A percentile compares a stretch with the other conserved stretches of the same genome.
Evolutionary conservation across 2,329 filamentous ascomycete genomes (phyloP).

Genomic region (Talaromyces sp.): DNA sequence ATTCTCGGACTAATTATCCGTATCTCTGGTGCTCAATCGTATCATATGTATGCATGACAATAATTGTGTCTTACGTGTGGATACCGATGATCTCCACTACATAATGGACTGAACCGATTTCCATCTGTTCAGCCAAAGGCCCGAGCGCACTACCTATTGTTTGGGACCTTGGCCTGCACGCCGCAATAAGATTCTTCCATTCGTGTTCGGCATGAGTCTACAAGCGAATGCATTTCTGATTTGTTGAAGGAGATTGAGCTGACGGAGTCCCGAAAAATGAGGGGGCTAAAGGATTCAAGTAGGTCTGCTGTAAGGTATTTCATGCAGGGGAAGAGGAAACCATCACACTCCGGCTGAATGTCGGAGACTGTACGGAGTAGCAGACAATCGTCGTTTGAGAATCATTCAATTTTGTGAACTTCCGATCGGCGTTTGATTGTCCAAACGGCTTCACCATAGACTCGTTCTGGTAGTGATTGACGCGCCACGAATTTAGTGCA

Average conservation of each 20-base stretch:
- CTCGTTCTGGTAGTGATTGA: constrained; percentile 1
- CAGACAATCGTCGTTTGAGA: background rate
- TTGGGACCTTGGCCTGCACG: background rate
- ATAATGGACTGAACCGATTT: background rate
- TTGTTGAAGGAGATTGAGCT: too few species aligned
- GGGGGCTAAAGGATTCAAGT: too few species aligned
- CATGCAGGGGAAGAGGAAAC: too few species aligned
- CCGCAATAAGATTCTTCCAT: background rate
- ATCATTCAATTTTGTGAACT: background rate
- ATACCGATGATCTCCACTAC: background rate
- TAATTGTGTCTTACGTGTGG: background rate
- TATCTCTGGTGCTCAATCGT: too few species aligned
- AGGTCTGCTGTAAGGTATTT: too few species aligned
- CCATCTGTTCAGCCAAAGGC: constrained; percentile 1
- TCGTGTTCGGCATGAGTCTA: background rate
- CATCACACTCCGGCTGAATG: background rate
- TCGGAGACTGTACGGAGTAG: too few species aligned
- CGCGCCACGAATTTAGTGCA: background rate
- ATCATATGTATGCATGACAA: background rate
- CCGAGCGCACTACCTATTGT: constrained; percentile 2
- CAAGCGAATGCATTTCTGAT: too few species aligned
- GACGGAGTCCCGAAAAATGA: too few species aligned
- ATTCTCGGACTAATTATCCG: background rate
- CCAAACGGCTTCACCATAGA: background rate
- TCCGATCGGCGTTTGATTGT: background rate